Conservation (phyloP, 116 monocot genomes). For the Trichopus zeylanicus region DNA sequence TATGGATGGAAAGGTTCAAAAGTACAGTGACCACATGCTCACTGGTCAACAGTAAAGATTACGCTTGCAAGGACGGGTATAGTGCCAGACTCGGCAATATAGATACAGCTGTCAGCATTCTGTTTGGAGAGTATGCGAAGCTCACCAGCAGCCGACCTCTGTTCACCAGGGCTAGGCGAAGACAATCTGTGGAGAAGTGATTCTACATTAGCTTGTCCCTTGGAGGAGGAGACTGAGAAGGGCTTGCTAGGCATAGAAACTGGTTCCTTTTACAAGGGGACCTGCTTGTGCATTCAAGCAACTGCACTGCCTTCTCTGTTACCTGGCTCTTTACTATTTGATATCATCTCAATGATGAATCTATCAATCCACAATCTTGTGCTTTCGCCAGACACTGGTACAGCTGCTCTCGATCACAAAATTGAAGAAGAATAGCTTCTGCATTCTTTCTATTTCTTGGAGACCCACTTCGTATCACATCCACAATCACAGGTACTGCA, state of each 20-base stretch:
- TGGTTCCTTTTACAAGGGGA: too few relatives aligned
- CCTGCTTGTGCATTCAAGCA: constrained; percentile 69
- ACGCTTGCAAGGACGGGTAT: constrained; percentile 64
- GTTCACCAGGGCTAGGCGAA: constrained; percentile 41
- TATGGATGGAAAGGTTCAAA: constrained; percentile 79
- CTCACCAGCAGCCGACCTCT: constrained; percentile 54
- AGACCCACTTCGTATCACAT: constrained; percentile 56
- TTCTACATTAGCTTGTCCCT: constrained; percentile 40
- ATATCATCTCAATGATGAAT: constrained; percentile 36
- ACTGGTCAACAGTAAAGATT: constrained; percentile 39
- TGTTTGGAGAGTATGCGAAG: constrained; percentile 71
- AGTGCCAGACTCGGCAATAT: constrained; percentile 77
- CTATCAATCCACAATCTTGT: constrained; percentile 46
- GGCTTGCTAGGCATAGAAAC: constrained; percentile 23
- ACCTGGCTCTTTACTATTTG: constrained; percentile 63
- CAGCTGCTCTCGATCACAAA: constrained; percentile 63
- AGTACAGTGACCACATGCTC: constrained; percentile 82
- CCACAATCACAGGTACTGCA: constrained; percentile 58
- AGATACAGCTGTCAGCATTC: constrained; percentile 61
- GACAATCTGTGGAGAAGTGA: constrained; percentile 46
- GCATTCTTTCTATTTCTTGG: constrained; percentile 83
- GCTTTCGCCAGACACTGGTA: constrained; percentile 50
- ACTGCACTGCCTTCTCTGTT: constrained; percentile 73
- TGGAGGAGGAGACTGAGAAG: constrained; percentile 22
- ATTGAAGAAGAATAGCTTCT: constrained; percentile 62